phyloP scores from a whole-genome alignment of 352 stramenopile species.

The Thalassiosira hispida region DNA sequence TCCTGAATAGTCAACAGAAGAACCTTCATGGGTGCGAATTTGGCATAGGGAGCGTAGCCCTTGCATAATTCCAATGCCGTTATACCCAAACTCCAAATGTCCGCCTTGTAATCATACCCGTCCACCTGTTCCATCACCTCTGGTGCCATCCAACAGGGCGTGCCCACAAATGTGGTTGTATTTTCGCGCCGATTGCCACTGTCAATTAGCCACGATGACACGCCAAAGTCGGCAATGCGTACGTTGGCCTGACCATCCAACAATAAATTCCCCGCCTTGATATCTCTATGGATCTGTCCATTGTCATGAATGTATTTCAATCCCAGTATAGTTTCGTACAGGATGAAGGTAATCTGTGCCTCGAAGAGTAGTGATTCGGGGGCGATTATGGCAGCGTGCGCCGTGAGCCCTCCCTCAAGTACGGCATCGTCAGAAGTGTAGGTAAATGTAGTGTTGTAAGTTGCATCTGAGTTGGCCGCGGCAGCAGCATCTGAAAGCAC shows the following conservation, averaged over 20 bases:
- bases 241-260: slow-evolving; percentile 89
- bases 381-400: slow-evolving; percentile 30
- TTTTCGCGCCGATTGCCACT: slow-evolving; percentile 92
- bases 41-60: slow-evolving; percentile 97
- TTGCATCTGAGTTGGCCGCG: neutral
- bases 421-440: slow-evolving; percentile 52
- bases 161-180: slow-evolving; percentile 98
- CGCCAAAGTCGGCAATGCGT: slow-evolving; percentile 98
- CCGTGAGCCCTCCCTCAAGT: slow-evolving; percentile 48
- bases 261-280: slow-evolving; percentile 93
- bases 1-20: slow-evolving; percentile 96
- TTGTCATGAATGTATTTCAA: slow-evolving; percentile 99
- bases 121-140: slow-evolving; percentile 91
- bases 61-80: slow-evolving; percentile 98
- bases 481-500: slow-evolving; percentile 38
- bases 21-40: slow-evolving; percentile 98
- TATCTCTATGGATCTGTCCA: slow-evolving; percentile 96
- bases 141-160: slow-evolving; percentile 88
- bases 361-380: slow-evolving; percentile 83
- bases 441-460: slow-evolving; percentile 17
- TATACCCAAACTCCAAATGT: slow-evolving; percentile 99
- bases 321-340: slow-evolving; percentile 95
- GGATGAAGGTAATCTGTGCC: slow-evolving; percentile 96
- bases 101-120: slow-evolving; percentile 95
- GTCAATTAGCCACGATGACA: slow-evolving; percentile 98